These are phyloP conservation scores for Fraxinus ornus DNA, from an alignment of 305 asterid species.

Conservation along the genomic window DNA sequence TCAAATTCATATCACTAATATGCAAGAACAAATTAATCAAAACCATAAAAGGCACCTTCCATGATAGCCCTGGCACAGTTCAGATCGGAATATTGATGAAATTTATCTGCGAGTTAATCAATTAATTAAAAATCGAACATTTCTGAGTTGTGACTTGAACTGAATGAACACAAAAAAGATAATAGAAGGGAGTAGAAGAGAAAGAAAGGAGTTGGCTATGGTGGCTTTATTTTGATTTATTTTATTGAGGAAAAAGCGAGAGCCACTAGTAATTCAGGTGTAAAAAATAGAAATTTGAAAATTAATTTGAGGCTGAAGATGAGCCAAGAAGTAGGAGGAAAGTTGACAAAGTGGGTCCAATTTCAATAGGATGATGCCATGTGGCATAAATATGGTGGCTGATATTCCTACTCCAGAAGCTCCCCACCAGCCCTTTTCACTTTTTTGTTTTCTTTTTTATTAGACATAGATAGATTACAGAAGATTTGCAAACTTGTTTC, in stretches of 20 bases:
- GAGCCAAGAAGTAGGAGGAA: not conserved
- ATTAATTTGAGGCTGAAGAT: conserved; percentile 57
- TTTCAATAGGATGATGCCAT: conserved; percentile 39
- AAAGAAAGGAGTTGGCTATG: not conserved
- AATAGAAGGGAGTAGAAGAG: not conserved
- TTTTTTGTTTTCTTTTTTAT: conserved; percentile 34
- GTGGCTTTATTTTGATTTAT: not conserved
- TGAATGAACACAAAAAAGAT: not conserved
- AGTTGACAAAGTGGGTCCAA: conserved; percentile 10
- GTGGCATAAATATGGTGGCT: conserved; percentile 50
- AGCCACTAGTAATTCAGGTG: conserved; percentile 64
- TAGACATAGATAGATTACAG: not conserved
- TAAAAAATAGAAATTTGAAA: conserved; percentile 24
- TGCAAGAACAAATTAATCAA: not conserved
- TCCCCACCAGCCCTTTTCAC: conserved; percentile 38
- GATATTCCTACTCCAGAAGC: not conserved
- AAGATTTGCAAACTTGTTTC: conserved; percentile 25
- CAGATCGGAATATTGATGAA: conserved; percentile 32
- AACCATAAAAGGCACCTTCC: conserved; percentile 33
- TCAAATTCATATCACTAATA: not conserved
- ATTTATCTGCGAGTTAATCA: not conserved
- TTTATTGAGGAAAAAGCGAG: conserved; percentile 37
- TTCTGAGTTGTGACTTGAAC: not conserved
- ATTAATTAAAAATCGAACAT: not conserved
- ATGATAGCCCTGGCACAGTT: conserved; percentile 31